Base-by-base conservation (phyloP, 129 eudicot species). In the Helianthus tuberosus region DNA sequence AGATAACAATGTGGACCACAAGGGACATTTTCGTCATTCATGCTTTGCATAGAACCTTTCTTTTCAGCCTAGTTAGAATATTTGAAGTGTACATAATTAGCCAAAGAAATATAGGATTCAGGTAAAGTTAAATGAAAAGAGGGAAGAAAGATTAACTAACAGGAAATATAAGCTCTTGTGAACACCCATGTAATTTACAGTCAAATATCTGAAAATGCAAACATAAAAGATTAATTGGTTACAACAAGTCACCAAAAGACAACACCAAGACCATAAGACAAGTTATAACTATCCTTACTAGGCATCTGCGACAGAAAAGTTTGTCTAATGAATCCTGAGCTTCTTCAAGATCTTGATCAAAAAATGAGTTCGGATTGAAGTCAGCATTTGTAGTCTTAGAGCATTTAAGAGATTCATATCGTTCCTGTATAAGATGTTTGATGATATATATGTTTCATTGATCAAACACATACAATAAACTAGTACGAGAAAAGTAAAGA, bases 101-200 rank as follows among this genome's bases (percentile, higher is more conserved):
- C 73, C 50, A 39, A 11, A 47, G 44, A 76, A 36, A 69, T 76
- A 41, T 16, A 47, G 44, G 79, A 36, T 73, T 76, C 36, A 43
- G 39, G 52, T 47, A 49, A 53, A 38, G 52, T 27, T 49, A 65
- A 9, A 25, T 59, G 20, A 27, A 53, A 43, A 43, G 47, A 43
- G 47, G 13, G 20, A 49, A 12, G 65, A 23, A 73, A 58, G 47
- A 27, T 65, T 20, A 55, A 83, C 96, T 80, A 84, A 93, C 98
- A 49, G 92, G 96, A 79, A 89, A 84, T 73, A 87, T 72, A 58
- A 93, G 95, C 44, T 93, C 96, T 74, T 89, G 96, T 44, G 98
- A 93, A 69, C 96, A 93, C 55, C 98, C 98, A 82, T 93, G 98
- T 55, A 90, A 74, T 81, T 82, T 87, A 82, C 98, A 93, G 75